Conservation (phyloP, 2,329 filamentous ascomycete genomes). For the Aspergillus sp. region DNA sequence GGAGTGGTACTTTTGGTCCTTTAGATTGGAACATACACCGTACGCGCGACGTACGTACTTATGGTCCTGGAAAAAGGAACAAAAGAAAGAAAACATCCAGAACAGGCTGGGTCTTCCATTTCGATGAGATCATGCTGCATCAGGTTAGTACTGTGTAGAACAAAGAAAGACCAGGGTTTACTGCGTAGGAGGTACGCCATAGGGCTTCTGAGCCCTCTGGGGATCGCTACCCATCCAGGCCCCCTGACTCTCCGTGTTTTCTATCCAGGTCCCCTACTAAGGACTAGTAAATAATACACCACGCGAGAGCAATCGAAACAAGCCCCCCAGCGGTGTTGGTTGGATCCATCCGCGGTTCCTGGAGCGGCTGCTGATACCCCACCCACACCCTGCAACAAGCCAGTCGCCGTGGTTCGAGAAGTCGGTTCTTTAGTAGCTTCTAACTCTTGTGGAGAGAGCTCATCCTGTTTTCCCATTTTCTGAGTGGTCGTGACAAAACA, state of each 20-base stretch:
- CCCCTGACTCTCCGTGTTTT: conserved; percentile 11
- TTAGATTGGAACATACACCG: neutral
- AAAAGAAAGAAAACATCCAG: neutral
- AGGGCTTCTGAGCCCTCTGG: conserved; percentile 5
- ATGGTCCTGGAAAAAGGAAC: neutral
- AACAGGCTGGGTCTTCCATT: neutral
- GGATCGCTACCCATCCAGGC: conserved; percentile 11
- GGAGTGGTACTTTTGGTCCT: neutral
- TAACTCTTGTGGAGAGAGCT: neutral
- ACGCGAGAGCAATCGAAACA: conserved; percentile 21
- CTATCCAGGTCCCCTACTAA: neutral
- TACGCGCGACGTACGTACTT: neutral
- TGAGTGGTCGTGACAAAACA: conserved; percentile 4
- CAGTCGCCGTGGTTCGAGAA: conserved; percentile 26
- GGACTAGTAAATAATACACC: conserved; percentile 13
- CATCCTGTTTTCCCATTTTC: conserved; percentile 6
- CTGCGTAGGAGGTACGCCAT: neutral
- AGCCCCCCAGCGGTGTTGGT: conserved; percentile 20
- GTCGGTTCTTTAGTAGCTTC: conserved; percentile 24
- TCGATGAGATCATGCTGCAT: conserved; percentile 2
- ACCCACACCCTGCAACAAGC: conserved; percentile 30
- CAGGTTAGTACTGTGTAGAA: neutral
- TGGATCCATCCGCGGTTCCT: conserved; percentile 34
- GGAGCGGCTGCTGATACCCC: conserved; percentile 25
- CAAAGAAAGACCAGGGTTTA: conserved; percentile 5